These are phyloP conservation scores for Coemansia sp. DNA, from an alignment of 192 early-diverging fungal genomes.

Conservation along the genomic window DNA sequence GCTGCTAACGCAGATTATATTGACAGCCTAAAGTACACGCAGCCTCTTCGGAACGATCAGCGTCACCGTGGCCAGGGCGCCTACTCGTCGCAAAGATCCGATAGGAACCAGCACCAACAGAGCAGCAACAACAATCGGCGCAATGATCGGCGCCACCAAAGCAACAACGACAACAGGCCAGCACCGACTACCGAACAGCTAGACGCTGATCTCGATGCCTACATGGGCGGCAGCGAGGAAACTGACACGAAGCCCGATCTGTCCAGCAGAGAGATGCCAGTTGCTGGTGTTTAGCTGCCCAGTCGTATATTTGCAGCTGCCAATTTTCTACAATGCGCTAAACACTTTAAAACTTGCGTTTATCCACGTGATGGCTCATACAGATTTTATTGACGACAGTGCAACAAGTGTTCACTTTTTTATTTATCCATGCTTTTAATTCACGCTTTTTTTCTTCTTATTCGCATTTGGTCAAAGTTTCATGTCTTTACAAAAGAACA, in stretches of 20 bases:
- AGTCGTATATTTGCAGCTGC: too few relatives aligned
- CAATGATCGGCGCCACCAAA: neutral
- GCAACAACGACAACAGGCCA: neutral
- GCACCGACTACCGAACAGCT: constrained; percentile 31
- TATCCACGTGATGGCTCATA: too few relatives aligned
- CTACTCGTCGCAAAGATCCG: neutral
- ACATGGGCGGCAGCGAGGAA: constrained; percentile 22
- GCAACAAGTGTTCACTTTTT: too few relatives aligned
- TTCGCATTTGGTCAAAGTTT: neutral
- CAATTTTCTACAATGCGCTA: too few relatives aligned
- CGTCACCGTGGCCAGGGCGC: neutral
- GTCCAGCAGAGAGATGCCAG: neutral
- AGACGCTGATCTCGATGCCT: constrained; percentile 47
- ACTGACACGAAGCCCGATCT: neutral
- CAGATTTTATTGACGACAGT: too few relatives aligned
- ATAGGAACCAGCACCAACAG: neutral
- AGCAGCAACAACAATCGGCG: neutral
- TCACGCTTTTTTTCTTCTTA: neutral
- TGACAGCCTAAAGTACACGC: constrained; percentile 23
- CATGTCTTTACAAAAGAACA: constrained; percentile 28
- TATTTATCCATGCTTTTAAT: neutral
- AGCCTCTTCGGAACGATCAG: constrained; percentile 17
- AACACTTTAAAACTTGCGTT: too few relatives aligned
- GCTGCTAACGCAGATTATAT: constrained; percentile 14
- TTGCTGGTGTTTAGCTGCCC: neutral